phyloP scores from a whole-genome alignment of 2,329 filamentous ascomycete species.

The Mariannaea sp. region DNA sequence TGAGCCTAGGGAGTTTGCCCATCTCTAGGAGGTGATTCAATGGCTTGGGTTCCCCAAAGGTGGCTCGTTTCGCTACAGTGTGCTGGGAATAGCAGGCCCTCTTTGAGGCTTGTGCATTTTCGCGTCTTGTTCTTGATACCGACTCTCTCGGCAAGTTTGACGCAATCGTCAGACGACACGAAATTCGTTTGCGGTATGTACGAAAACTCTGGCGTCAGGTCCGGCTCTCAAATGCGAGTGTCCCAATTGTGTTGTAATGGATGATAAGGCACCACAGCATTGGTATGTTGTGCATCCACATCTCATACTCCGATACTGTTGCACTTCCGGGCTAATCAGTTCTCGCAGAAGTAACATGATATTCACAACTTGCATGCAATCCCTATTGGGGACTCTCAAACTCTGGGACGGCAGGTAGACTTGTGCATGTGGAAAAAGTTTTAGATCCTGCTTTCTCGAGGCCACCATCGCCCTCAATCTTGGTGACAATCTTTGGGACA shows the following conservation, averaged over 20 bases:
- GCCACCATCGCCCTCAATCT: too few species aligned
- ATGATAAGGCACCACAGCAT: conserved; percentile 15
- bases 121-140: conserved; percentile 21
- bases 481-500: conserved; percentile 25
- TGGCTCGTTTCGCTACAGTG: conserved; percentile 19
- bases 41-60: conserved; percentile 11
- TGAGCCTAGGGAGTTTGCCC: conserved; percentile 11
- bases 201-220: conserved; percentile 24
- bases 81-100: conserved; percentile 20
- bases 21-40: conserved; percentile 9
- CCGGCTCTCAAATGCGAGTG: conserved; percentile 20
- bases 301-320: conserved; percentile 10
- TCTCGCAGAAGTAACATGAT: conserved; percentile 19
- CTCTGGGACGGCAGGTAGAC: too few species aligned
- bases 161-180: conserved; percentile 12
- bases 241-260: conserved; percentile 19
- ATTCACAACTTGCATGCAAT: conserved; percentile 20
- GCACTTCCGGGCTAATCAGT: conserved; percentile 12
- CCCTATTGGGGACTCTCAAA: conserved; percentile 22
- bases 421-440: too few species aligned
- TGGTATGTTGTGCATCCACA: conserved; percentile 17
- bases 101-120: conserved; percentile 22
- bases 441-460: conserved; percentile 24
- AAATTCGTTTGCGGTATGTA: conserved; percentile 22
- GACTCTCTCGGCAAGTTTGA: conserved; percentile 18